Evolutionary conservation across 148 eudicot species (phyloP).

Genomic region (Rhododendron molle): DNA sequence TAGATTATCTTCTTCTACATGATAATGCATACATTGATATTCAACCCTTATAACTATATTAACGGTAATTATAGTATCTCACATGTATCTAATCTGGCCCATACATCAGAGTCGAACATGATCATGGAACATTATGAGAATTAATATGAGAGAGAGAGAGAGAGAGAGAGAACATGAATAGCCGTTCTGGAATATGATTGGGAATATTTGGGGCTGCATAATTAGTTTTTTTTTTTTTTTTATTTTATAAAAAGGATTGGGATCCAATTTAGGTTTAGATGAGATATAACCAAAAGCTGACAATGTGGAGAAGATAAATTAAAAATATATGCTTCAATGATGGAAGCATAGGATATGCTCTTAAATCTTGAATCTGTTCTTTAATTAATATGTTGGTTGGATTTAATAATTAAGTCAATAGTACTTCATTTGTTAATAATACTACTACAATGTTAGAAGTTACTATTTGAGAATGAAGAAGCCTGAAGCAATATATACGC

Average conservation of each 20-base stretch:
- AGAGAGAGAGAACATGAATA: background rate
- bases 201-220: background rate
- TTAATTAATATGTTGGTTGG: background rate
- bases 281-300: background rate
- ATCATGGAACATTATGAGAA: background rate
- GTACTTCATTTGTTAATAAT: background rate
- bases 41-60: background rate
- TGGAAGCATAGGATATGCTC: background rate
- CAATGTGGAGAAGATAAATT: background rate
- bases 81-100: background rate
- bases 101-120: background rate
- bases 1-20: background rate
- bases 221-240: no score
- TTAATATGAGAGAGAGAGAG: background rate
- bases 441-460: background rate
- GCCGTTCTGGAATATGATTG: background rate
- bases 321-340: background rate
- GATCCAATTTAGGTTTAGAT: background rate
- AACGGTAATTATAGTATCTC: background rate
- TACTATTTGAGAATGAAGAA: background rate
- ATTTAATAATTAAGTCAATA: no score
- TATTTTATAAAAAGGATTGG: background rate
- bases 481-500: background rate
- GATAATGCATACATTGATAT: background rate
- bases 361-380: background rate